A percentile compares a stretch with the other conserved stretches of the same genome.
These are phyloP conservation scores for Exophiala spinifera DNA, from an alignment of 2,329 filamentous ascomycete genomes.

Conservation along the genomic window DNA sequence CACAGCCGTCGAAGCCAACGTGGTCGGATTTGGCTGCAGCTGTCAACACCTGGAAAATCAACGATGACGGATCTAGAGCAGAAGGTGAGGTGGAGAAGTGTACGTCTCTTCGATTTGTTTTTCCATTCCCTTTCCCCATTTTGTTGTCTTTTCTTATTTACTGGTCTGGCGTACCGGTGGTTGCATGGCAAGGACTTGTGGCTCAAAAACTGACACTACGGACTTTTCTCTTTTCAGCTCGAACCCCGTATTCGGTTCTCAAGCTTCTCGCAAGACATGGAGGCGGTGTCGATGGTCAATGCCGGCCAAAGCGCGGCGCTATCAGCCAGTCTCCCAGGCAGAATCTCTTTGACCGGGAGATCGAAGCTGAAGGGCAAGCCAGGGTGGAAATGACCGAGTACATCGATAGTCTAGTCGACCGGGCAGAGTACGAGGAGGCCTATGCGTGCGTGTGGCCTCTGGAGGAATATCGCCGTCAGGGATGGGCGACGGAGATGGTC, in stretches of 20 bases:
- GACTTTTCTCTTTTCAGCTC: constrained; percentile 1
- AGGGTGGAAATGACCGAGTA: constrained; percentile 54
- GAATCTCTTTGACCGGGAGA: constrained; percentile 14
- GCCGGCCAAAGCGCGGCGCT: not conserved
- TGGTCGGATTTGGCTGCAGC: constrained; percentile 9
- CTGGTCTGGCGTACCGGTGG: too few species aligned
- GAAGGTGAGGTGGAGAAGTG: constrained; percentile 4
- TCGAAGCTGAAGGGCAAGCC: constrained; percentile 41
- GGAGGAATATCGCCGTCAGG: constrained; percentile 14
- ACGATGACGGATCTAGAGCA: not conserved
- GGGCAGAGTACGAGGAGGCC: constrained; percentile 12
- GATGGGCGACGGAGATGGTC: constrained; percentile 19
- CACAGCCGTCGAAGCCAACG: not conserved
- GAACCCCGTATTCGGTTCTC: constrained; percentile 16
- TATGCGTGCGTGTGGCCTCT: constrained; percentile 17
- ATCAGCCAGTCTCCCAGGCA: not conserved
- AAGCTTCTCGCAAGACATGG: constrained; percentile 14
- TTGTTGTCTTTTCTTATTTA: too few species aligned
- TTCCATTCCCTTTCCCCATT: not conserved
- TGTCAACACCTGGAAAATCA: constrained; percentile 6
- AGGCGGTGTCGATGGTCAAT: not conserved
- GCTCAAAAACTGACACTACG: not conserved
- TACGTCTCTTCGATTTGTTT: not conserved
- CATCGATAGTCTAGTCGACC: constrained; percentile 41
- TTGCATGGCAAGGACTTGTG: not conserved